phyloP scores from a whole-genome alignment of 768 basidiomycete species.

The Hydnomerulius pinastri region DNA sequence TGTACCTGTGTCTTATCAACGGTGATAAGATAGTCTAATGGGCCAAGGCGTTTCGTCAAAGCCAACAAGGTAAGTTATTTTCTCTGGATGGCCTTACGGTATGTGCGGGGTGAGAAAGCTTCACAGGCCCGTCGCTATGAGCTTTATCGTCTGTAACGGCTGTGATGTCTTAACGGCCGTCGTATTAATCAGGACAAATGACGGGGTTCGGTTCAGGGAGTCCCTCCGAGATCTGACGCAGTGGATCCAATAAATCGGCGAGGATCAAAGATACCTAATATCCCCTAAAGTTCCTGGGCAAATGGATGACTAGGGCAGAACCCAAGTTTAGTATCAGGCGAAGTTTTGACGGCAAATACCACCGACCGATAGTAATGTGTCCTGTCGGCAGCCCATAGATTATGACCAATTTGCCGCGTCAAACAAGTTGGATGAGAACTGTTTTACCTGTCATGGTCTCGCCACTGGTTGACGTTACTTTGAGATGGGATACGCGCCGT shows the following conservation, averaged over 20 bases:
- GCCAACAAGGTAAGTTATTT: too few relatives aligned
- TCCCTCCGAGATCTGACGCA: too few relatives aligned
- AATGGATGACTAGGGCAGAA: too few relatives aligned
- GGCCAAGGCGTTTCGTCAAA: neutral
- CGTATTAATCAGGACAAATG: too few relatives aligned
- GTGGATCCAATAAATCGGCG: too few relatives aligned
- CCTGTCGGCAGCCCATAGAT: too few relatives aligned
- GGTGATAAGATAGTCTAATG: neutral
- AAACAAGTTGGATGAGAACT: neutral
- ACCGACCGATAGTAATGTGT: neutral
- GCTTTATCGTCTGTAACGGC: neutral
- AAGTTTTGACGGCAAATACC: neutral
- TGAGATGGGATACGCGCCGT: neutral
- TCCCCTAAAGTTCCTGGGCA: too few relatives aligned
- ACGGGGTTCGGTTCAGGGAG: too few relatives aligned
- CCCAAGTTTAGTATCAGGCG: neutral
- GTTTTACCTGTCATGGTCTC: too few relatives aligned
- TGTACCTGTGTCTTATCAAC: slow-evolving; percentile 5
- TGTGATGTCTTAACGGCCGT: too few relatives aligned
- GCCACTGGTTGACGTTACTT: neutral
- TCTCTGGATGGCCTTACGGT: neutral
- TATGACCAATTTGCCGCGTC: too few relatives aligned
- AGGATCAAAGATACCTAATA: too few relatives aligned
- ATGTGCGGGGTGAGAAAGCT: slow-evolving; percentile 7
- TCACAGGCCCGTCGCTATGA: neutral